Percentiles rank a stretch among this genome's conserved stretches.
These are phyloP conservation scores for Inosperma sp. DNA, from an alignment of 768 basidiomycete genomes.

Conservation along the genomic window DNA sequence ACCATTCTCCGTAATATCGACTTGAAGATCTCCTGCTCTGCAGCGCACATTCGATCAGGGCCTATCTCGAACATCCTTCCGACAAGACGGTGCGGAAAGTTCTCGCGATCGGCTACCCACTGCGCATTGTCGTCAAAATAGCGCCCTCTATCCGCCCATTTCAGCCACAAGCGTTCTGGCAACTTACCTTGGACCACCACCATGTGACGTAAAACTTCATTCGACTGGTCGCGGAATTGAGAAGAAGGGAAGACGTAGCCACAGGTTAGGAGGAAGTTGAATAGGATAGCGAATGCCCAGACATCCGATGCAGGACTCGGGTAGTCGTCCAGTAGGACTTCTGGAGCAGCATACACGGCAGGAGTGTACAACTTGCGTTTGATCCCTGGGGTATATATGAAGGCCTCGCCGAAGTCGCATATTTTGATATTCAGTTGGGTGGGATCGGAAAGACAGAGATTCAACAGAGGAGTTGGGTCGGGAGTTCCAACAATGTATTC, in stretches of 20 bases:
- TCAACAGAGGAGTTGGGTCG: too few species aligned
- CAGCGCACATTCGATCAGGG: not conserved
- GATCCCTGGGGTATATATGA: constrained; percentile 1
- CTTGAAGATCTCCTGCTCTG: constrained; percentile 6
- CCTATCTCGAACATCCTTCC: not conserved
- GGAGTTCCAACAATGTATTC: too few species aligned
- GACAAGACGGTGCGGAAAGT: not conserved
- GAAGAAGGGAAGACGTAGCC: constrained; percentile 3
- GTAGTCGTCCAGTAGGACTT: constrained; percentile 7
- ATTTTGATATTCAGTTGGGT: constrained; percentile 2
- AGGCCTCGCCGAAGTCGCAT: constrained; percentile 3
- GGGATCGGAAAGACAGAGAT: constrained; percentile 6
- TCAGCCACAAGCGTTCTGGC: constrained; percentile 11
- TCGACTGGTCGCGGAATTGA: constrained; percentile 3
- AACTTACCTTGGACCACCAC: constrained; percentile 8
- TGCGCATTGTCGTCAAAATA: constrained; percentile 13
- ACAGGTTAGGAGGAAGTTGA: constrained; percentile 7
- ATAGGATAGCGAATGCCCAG: constrained; percentile 11
- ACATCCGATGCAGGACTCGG: constrained; percentile 9
- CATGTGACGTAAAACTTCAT: constrained; percentile 4
- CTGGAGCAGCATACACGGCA: constrained; percentile 3
- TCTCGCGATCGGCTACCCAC: constrained; percentile 7
- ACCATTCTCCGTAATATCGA: constrained; percentile 11
- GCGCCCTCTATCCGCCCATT: constrained; percentile 7
- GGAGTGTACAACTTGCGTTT: constrained; percentile 5